phyloP scores from a whole-genome alignment of 495 filamentous ascomycete genomes.

The Hamigera avellanea region DNA sequence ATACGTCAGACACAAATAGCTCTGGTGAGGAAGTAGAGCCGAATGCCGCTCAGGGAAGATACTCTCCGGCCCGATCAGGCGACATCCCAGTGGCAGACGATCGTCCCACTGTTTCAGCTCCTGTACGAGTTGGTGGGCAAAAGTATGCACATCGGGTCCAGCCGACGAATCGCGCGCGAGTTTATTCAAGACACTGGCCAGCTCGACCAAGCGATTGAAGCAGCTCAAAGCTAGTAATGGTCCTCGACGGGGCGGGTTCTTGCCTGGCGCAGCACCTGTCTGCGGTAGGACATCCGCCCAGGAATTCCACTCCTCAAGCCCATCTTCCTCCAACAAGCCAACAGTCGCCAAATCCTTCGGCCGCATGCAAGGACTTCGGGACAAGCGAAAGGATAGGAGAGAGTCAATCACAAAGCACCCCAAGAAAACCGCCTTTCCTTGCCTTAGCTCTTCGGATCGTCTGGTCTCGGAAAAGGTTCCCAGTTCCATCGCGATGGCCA shows the following conservation, averaged over 20 bases:
- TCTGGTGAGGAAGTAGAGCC: constrained; percentile 38
- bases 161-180: constrained; percentile 22
- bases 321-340: constrained; percentile 46
- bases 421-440: constrained; percentile 40
- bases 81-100: constrained; percentile 28
- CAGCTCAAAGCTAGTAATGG: constrained; percentile 49
- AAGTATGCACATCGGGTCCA: constrained; percentile 20
- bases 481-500: constrained; percentile 40
- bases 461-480: constrained; percentile 17
- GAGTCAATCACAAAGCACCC: constrained; percentile 60
- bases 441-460: constrained; percentile 27
- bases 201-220: constrained; percentile 44
- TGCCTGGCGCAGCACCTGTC: constrained; percentile 16
- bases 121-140: constrained; percentile 29
- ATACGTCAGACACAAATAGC: constrained; percentile 34
- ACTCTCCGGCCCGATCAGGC: constrained; percentile 29
- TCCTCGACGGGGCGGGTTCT: constrained; percentile 31
- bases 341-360: constrained; percentile 32
- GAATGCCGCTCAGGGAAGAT: constrained; percentile 32
- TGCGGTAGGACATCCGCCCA: constrained; percentile 47
- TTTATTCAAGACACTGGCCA: constrained; percentile 37
- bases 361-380: constrained; percentile 40
- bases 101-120: constrained; percentile 32
- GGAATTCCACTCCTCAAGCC: constrained; percentile 61
- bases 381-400: constrained; percentile 45